Evolutionary conservation across 345 rosid species (phyloP).

Genomic region (Combretum micranthum): DNA sequence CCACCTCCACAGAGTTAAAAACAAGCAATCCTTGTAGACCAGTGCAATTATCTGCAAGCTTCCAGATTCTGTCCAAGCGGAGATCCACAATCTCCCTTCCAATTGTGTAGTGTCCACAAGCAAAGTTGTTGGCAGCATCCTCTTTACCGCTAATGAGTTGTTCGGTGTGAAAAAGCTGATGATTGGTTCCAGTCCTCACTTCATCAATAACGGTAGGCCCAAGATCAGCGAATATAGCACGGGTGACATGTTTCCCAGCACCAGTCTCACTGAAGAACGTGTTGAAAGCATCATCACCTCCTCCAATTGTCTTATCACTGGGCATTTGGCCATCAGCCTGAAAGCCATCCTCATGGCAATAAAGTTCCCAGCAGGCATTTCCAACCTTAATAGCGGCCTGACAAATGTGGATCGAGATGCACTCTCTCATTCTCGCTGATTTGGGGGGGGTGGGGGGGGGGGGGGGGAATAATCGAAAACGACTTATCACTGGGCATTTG

Average conservation of each 20-base stretch:
- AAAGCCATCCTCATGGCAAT: constrained; percentile 46
- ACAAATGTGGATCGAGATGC: constrained; percentile 49
- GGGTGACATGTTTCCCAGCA: constrained; percentile 50
- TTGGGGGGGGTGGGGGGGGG: no score
- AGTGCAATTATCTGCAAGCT: constrained; percentile 57
- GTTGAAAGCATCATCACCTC: constrained; percentile 57
- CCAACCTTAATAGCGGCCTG: constrained; percentile 63
- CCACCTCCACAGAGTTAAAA: constrained; percentile 63
- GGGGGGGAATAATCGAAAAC: no score
- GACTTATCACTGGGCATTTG: constrained; percentile 41
- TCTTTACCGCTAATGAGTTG: constrained; percentile 54
- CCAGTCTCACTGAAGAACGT: constrained; percentile 57
- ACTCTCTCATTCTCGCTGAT: constrained; percentile 36
- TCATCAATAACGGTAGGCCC: constrained; percentile 61
- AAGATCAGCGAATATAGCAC: constrained; percentile 45
- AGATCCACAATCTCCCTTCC: constrained; percentile 58
- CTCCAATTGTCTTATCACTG: constrained; percentile 29
- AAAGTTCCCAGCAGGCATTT: constrained; percentile 55
- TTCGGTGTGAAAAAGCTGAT: constrained; percentile 51
- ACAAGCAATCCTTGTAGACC: constrained; percentile 57
- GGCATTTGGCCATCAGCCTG: constrained; percentile 61
- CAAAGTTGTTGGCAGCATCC: constrained; percentile 57
- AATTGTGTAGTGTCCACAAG: constrained; percentile 53
- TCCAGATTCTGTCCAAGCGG: constrained; percentile 49
- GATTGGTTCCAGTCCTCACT: constrained; percentile 43